Base-by-base conservation (phyloP, 2,329 filamentous ascomycete genomes). In the Xylariaceae sp. region DNA sequence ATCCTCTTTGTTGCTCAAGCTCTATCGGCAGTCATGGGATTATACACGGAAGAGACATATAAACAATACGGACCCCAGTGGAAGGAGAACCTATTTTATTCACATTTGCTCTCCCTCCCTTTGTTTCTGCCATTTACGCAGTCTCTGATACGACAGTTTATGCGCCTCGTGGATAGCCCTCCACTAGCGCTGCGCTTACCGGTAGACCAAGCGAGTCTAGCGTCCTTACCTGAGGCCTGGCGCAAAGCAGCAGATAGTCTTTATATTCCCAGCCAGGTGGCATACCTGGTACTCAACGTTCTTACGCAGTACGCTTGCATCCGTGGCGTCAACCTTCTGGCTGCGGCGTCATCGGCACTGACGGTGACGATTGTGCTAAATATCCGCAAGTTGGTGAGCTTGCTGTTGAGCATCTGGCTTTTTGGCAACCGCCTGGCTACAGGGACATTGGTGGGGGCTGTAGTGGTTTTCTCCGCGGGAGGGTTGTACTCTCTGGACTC, bases 351-450 rank as follows among this genome's bases (percentile, higher is more conserved):
- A 3, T 93, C 92, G 3, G 95, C 94, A 0, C 81, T 99, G 50
- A 97, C 94, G 0, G 94, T 99, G 20, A 97, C 93, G 1, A 96
- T 99, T 64, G 92, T 97, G 41, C 79, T 99, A 55, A 99, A 97
- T 70, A 89, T 99, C 55, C 84, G 94, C 63, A 99, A 99, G 73
- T 78, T 99, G 16, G 88, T 96, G 50, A 97, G 92, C 65, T 81
- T 97, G 56, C 76, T 97, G 57, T 72, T 97, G 53, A 97, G 92
- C 64, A 95, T 97, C 54, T 93, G 92, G 82, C 73, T 99, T 1
- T 99, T 99, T 73, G 94, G 93, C 4, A 97, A 99, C 70, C 75
- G 81, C 32, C 77, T 99, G 60, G 84, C 88, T 10, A 74, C 79
- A 0, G 87, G 91, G 32, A 96, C 96, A 56, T 73, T 96, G 47